These are phyloP conservation scores for Metschnikowia lochheadii DNA, from an alignment of 805 yeast species.

Conservation along the genomic window DNA sequence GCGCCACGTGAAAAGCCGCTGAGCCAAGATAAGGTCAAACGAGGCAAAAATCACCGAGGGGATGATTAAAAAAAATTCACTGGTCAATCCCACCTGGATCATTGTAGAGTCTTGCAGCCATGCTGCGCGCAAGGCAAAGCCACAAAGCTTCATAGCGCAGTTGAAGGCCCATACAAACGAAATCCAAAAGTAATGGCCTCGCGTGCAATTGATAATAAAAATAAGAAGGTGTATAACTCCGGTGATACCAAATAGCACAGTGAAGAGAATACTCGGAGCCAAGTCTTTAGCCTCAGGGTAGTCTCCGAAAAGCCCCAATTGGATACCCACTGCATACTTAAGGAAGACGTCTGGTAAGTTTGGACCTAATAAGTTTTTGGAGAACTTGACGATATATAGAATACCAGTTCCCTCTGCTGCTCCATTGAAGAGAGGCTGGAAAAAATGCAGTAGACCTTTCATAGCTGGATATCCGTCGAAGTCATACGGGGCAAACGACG, in stretches of 20 bases:
- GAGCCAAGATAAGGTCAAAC: slow-evolving; percentile 21
- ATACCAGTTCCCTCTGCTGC: slow-evolving; percentile 17
- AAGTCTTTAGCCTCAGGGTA: slow-evolving; percentile 18
- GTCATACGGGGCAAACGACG: slow-evolving; percentile 15
- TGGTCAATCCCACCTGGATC: slow-evolving; percentile 16
- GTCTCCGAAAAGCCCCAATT: slow-evolving; percentile 18
- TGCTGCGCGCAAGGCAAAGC: slow-evolving; percentile 15
- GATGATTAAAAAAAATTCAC: slow-evolving; percentile 17
- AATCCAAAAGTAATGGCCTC: slow-evolving; percentile 22
- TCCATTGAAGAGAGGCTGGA: slow-evolving; percentile 12
- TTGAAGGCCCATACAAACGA: slow-evolving; percentile 18
- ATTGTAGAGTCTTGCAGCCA: slow-evolving; percentile 17
- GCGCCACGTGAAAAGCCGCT: slow-evolving; percentile 24
- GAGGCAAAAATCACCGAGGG: slow-evolving; percentile 19
- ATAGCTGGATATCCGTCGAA: slow-evolving; percentile 17
- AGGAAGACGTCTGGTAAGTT: slow-evolving; percentile 11
- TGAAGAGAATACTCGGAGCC: slow-evolving; percentile 18
- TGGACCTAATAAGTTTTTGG: slow-evolving; percentile 12
- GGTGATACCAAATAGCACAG: slow-evolving; percentile 15
- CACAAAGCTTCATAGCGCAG: slow-evolving; percentile 13
- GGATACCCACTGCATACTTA: slow-evolving; percentile 15
- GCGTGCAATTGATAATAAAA: slow-evolving; percentile 15
- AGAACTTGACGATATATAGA: slow-evolving; percentile 4
- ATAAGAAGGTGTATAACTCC: slow-evolving; percentile 15
- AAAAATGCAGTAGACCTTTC: slow-evolving; percentile 14